These are phyloP conservation scores for Syncephalastrum monosporum DNA, from an alignment of 371 early-diverging fungal genomes.

Conservation along the genomic window DNA sequence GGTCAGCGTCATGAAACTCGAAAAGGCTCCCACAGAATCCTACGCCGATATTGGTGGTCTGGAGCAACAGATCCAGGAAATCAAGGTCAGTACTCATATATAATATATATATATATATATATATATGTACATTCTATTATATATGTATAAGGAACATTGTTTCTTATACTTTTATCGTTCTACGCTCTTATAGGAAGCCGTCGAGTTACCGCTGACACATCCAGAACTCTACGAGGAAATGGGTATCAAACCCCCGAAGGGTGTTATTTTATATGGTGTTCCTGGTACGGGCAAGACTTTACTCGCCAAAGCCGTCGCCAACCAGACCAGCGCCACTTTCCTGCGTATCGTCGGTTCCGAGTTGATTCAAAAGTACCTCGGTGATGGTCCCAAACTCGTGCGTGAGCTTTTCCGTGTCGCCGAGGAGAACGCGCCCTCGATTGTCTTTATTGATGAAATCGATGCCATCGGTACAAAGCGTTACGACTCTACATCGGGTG, in stretches of 20 bases:
- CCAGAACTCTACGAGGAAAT: conserved; percentile 99
- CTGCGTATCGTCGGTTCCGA: conserved; percentile 99
- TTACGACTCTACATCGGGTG: conserved; percentile 98
- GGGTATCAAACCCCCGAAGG: conserved; percentile 99
- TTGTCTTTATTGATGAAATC: conserved; percentile 99
- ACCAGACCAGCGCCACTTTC: conserved; percentile 99
- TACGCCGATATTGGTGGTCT: conserved; percentile 99
- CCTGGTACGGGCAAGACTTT: conserved; percentile 99
- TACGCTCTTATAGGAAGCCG: conserved; percentile 75
- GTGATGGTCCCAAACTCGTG: conserved; percentile 99
- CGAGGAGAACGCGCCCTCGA: conserved; percentile 98
- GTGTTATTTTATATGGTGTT: conserved; percentile 99
- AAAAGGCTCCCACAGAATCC: conserved; percentile 99
- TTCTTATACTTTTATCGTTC: neutral
- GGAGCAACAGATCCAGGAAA: conserved; percentile 99
- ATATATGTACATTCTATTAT: too few relatives aligned
- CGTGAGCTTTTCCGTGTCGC: conserved; percentile 99
- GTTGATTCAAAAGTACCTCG: conserved; percentile 99
- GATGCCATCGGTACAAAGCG: conserved; percentile 99
- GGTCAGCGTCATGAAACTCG: conserved; percentile 99
- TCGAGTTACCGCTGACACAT: conserved; percentile 99
- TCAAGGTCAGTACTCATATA: conserved; percentile 60
- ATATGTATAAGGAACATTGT: too few relatives aligned
- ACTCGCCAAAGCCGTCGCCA: conserved; percentile 99
- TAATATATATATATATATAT: too few relatives aligned